Percentiles rank a stretch among this genome's conserved stretches.
Evolutionary conservation across 1,139 yeast species (phyloP).

Genomic region (Ogataea hybrid): DNA sequence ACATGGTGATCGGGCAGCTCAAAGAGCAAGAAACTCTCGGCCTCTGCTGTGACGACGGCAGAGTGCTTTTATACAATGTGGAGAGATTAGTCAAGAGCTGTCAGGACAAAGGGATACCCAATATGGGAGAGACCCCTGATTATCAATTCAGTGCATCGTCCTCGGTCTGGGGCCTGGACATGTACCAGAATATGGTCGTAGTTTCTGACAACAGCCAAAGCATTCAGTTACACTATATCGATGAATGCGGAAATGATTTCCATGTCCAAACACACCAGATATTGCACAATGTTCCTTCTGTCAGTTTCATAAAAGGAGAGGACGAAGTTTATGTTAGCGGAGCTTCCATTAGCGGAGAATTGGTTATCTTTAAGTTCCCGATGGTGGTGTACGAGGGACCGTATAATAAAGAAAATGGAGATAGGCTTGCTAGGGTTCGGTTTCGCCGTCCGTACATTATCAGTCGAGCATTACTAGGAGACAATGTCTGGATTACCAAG

Average conservation of each 20-base stretch:
- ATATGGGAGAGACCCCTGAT: conserved; percentile 35
- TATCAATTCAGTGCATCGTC: conserved; percentile 40
- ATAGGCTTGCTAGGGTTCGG: conserved; percentile 2
- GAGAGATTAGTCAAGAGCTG: conserved; percentile 32
- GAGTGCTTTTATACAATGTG: conserved; percentile 44
- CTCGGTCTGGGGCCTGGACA: conserved; percentile 69
- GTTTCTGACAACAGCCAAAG: conserved; percentile 59
- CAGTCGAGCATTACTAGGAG: conserved; percentile 38
- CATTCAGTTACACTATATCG: conserved; percentile 41
- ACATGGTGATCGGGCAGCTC: conserved; percentile 35
- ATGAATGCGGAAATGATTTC: conserved; percentile 8
- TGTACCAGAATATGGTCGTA: conserved; percentile 40
- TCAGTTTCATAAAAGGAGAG: conserved; percentile 39
- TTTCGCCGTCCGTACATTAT: conserved; percentile 24
- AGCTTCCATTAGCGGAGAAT: conserved; percentile 50
- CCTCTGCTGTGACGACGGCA: conserved; percentile 58
- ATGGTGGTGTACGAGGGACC: conserved; percentile 25
- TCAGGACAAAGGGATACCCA: conserved; percentile 9
- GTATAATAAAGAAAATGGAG: neutral
- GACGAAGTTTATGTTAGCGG: conserved; percentile 34
- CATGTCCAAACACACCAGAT: conserved; percentile 42
- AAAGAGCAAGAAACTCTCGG: conserved; percentile 40
- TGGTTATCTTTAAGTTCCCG: conserved; percentile 40
- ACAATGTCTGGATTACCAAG: conserved; percentile 57
- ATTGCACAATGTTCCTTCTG: conserved; percentile 60